Evolutionary conservation across 768 basidiomycete genomes (phyloP), one percentile per base, ranked within the genome.

Genomic region (Tylopilus intermedius): DNA sequence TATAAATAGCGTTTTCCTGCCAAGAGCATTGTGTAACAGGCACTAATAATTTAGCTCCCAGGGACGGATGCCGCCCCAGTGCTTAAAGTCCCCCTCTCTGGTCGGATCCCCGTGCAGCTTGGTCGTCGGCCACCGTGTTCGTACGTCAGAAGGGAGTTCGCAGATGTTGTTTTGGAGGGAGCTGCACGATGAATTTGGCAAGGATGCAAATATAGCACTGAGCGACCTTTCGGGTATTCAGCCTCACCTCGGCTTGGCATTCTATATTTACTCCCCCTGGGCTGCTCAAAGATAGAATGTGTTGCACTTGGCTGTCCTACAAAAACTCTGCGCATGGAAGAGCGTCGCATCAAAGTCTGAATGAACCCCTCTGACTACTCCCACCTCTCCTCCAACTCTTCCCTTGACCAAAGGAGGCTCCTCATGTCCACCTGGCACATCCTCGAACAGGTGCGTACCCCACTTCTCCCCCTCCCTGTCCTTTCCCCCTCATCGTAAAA

Each of bases 281-380:
- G 59, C 62, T 63, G 59, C 58, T 70, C 72, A 75, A 75, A 75
- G 74, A 75, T 75, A 75, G 74, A 71, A 66, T 59, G 63, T 71
- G 63, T 71, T 71, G 62, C 58, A 69, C 73, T 75, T 74, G 73
- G 73, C 74, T 67, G 64, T 59, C 63, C 69, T 72, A 73, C 72
- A 74, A 73, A 67, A 69, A 67, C 62, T 61, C 52, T 62, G 56
- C 59, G 57, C 55, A 57, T 58, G 61, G 44, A 60, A 50, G 49
- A 53, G 51, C 44, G 29, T 45, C 45, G 51, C 51, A 51, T 51
- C 51, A 51, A 40, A 40, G 30, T 32, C 62, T 37, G 59, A 58
- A 73, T 71, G 69, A 62, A 56, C 57, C 37, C 58, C 41, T 62
- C 59, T 58, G 58, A 58, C 47, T 51, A 50, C 44, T 53, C 53